Percentiles rank a stretch among this genome's conserved stretches.
Evolutionary conservation across 1,139 yeast genomes (phyloP).

Genomic region (Hemisphaericaspora subhashii): DNA sequence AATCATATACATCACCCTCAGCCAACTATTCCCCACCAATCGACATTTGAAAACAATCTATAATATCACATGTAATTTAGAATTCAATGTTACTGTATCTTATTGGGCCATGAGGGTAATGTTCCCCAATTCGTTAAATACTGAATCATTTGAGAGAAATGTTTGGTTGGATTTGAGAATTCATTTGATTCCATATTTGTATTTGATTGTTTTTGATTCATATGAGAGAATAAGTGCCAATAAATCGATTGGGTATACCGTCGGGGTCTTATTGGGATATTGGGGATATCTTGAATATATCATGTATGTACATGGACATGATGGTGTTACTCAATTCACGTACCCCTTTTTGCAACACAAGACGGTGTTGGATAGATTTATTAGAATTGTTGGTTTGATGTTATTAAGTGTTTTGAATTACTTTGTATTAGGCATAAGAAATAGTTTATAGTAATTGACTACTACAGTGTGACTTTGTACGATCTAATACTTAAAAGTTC

Average conservation of each 20-base stretch:
- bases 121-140: conserved; percentile 21
- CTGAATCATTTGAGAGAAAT: conserved; percentile 18
- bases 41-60: conserved; percentile 9
- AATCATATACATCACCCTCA: conserved; percentile 6
- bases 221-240: conserved; percentile 2
- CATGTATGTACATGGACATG: conserved; percentile 7
- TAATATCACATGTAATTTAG: conserved; percentile 18
- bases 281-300: conserved; percentile 13
- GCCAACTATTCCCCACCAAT: conserved; percentile 3
- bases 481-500: background rate
- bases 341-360: conserved; percentile 21
- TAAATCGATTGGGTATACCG: conserved; percentile 4
- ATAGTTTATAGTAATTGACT: conserved; percentile 4
- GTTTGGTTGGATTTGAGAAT: conserved; percentile 21
- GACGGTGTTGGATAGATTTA: conserved; percentile 7
- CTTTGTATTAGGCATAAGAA: conserved; percentile 10
- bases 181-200: conserved; percentile 24
- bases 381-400: conserved; percentile 10
- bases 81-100: conserved; percentile 22
- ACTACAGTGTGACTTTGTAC: background rate
- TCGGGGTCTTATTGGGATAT: conserved; percentile 9
- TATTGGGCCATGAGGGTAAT: conserved; percentile 23
- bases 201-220: conserved; percentile 8
- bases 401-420: conserved; percentile 11
- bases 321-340: conserved; percentile 17